These are phyloP conservation scores for Colletotrichum sp. DNA, from an alignment of 2,329 filamentous ascomycete species.

Conservation along the genomic window DNA sequence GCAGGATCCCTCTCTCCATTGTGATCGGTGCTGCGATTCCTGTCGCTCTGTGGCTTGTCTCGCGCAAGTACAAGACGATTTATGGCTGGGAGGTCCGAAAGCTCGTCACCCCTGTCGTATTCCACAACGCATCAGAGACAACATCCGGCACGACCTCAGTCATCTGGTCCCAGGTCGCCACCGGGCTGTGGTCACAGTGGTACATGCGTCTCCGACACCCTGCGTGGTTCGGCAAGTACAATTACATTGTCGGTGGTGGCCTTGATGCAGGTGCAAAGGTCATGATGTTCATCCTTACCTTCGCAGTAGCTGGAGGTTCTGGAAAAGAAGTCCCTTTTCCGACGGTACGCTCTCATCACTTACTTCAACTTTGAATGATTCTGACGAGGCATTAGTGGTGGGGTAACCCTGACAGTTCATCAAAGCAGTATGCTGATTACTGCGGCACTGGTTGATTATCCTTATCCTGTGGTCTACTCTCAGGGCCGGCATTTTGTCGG, in stretches of 20 bases:
- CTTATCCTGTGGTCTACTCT: neutral
- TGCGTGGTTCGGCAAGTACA: constrained; percentile 30
- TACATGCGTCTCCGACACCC: constrained; percentile 29
- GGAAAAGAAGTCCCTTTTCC: constrained; percentile 22
- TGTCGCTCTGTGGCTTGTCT: constrained; percentile 1
- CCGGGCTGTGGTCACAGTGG: constrained; percentile 36
- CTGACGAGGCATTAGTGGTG: constrained; percentile 1
- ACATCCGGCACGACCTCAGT: constrained; percentile 19
- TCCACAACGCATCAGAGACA: constrained; percentile 17
- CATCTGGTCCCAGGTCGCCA: constrained; percentile 26
- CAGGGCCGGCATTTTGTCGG: neutral
- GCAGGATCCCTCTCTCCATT: constrained; percentile 40
- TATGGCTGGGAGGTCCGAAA: constrained; percentile 16
- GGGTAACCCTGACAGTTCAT: constrained; percentile 2
- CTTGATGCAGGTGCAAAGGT: constrained; percentile 26
- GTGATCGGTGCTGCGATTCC: constrained; percentile 34
- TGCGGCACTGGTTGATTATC: constrained; percentile 1
- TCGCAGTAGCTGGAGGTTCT: constrained; percentile 22
- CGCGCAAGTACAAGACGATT: constrained; percentile 13
- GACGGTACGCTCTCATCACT: neutral
- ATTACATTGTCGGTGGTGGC: constrained; percentile 24
- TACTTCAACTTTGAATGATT: neutral
- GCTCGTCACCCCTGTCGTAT: constrained; percentile 14
- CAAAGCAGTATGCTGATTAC: constrained; percentile 18
- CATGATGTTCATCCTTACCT: constrained; percentile 26